Evolutionary conservation across 306 rosid genomes (phyloP).

Genomic region (Vigna angularis): DNA sequence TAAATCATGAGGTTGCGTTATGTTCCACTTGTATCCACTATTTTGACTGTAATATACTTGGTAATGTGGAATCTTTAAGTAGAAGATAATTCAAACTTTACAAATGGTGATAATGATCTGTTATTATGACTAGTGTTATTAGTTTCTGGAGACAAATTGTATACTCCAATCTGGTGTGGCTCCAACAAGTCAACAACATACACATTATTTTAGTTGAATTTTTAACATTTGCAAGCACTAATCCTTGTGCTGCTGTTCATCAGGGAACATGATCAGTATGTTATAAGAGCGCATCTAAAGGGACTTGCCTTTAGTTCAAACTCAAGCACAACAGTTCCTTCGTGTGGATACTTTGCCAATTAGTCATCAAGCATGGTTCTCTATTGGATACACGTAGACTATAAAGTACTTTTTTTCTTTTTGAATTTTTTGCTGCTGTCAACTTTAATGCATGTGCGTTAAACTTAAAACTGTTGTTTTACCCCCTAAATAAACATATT

Average conservation of each 20-base stretch:
- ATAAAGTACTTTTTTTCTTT: conserved; percentile 1
- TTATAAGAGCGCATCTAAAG: conserved; percentile 62
- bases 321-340: conserved; percentile 51
- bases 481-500: neutral
- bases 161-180: conserved; percentile 9
- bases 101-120: too few species aligned
- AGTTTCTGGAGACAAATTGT: conserved; percentile 24
- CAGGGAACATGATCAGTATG: conserved; percentile 54
- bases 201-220: conserved; percentile 66
- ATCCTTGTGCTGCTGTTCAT: conserved; percentile 50
- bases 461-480: neutral
- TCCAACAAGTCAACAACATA: conserved; percentile 63
- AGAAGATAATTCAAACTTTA: too few species aligned
- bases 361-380: conserved; percentile 54
- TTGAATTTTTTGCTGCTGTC: conserved; percentile 21
- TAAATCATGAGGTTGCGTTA: neutral
- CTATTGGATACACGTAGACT: conserved; percentile 62
- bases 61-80: too few species aligned
- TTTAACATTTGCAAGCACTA: conserved; percentile 59
- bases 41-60: neutral
- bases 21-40: neutral
- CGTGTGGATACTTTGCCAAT: conserved; percentile 52
- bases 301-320: conserved; percentile 56
- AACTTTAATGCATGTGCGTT: conserved; percentile 32
- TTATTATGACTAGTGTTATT: conserved; percentile 28